Evolutionary conservation across 1,139 yeast species (phyloP).

Genomic region (Protomyces inouyei): DNA sequence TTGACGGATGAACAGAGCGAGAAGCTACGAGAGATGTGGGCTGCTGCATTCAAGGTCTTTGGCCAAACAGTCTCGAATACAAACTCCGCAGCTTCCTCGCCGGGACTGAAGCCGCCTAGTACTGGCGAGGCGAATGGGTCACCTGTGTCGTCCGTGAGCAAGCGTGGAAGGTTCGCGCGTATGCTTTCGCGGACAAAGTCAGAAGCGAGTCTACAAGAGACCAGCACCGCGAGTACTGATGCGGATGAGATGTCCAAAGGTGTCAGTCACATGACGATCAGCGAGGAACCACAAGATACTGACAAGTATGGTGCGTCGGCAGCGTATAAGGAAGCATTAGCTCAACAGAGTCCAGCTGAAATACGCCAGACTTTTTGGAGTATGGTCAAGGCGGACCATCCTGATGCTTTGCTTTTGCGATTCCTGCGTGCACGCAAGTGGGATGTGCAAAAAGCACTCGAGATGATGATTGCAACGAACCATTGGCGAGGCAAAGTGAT

Average conservation of each 20-base stretch:
- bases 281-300: constrained; percentile 28
- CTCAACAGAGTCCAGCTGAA: constrained; percentile 36
- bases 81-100: constrained; percentile 32
- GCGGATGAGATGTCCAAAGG: neutral
- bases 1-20: constrained; percentile 61
- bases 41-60: constrained; percentile 55
- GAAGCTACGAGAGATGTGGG: constrained; percentile 70
- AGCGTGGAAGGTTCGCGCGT: constrained; percentile 25
- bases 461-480: constrained; percentile 63
- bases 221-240: neutral
- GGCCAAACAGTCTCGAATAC: constrained; percentile 46
- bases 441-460: constrained; percentile 56
- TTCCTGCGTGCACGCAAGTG: constrained; percentile 71
- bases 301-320: constrained; percentile 34
- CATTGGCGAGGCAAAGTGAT: constrained; percentile 61
- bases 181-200: constrained; percentile 25
- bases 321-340: constrained; percentile 34
- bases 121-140: neutral
- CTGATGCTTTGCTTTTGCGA: constrained; percentile 64
- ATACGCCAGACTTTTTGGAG: constrained; percentile 46
- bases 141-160: constrained; percentile 1
- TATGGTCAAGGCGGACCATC: constrained; percentile 53
- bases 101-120: constrained; percentile 36
- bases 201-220: constrained; percentile 2
- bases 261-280: neutral